These are phyloP conservation scores for Candolleomyces eurysporus DNA, from an alignment of 768 basidiomycete genomes.

Conservation along the genomic window DNA sequence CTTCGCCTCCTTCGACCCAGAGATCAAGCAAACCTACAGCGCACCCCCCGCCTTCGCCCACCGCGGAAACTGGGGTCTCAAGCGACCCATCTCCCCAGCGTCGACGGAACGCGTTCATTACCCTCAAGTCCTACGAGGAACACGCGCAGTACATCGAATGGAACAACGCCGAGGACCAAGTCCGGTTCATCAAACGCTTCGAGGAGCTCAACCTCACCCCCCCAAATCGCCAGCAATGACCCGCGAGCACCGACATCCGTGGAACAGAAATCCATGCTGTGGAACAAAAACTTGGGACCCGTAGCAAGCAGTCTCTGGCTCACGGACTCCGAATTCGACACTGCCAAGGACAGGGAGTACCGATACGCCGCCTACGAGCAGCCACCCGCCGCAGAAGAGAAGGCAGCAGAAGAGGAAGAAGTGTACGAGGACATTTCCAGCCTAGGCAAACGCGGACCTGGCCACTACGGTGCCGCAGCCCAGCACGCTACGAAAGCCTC, in stretches of 20 bases:
- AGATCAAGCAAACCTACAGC: conserved; percentile 76
- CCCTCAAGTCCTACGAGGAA: conserved; percentile 67
- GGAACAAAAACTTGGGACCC: conserved; percentile 28
- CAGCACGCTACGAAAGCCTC: not conserved
- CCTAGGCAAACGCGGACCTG: conserved; percentile 18
- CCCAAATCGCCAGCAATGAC: conserved; percentile 17
- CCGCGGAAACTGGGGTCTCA: conserved; percentile 83
- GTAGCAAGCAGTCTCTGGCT: conserved; percentile 24
- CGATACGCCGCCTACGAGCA: not conserved
- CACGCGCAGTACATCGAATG: conserved; percentile 77
- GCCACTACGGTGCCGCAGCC: conserved; percentile 18
- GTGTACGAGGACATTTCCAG: not conserved
- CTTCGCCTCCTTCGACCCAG: conserved; percentile 76
- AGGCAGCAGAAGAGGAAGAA: no score
- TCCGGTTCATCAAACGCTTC: conserved; percentile 64
- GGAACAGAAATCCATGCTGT: no score
- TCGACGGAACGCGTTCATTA: conserved; percentile 61
- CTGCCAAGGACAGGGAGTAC: conserved; percentile 12
- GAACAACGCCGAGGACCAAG: conserved; percentile 63
- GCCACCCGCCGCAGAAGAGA: conserved; percentile 2
- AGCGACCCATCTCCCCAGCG: conserved; percentile 70
- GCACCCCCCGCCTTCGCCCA: conserved; percentile 66
- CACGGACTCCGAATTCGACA: conserved; percentile 47
- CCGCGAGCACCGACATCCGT: conserved; percentile 2
- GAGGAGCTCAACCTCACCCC: conserved; percentile 59